phyloP scores from a whole-genome alignment of 139 green algal species.

The Coccomyxa sp. region DNA sequence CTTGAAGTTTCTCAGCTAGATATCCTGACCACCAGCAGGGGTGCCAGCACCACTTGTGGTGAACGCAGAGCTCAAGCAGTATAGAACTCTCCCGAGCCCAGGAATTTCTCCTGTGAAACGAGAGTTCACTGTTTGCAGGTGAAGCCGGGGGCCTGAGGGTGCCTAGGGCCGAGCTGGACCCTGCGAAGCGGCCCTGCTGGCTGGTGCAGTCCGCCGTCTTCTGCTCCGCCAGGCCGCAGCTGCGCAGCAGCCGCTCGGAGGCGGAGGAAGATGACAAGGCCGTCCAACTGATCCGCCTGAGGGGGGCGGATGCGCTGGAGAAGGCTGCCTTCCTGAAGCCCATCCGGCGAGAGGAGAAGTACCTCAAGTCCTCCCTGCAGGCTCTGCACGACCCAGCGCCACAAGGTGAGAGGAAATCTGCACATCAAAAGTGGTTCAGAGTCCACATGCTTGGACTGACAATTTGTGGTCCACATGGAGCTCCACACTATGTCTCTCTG shows the following conservation, averaged over 20 bases:
- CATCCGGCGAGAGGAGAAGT: slow-evolving; percentile 15
- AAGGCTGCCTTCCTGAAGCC: slow-evolving; percentile 8
- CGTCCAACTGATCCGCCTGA: not conserved
- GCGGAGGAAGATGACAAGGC: slow-evolving; percentile 16
- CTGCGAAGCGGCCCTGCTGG: slow-evolving; percentile 26
- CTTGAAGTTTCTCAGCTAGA: too few species aligned
- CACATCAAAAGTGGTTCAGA: too few species aligned
- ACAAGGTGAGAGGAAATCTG: too few species aligned
- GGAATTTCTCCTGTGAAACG: too few species aligned
- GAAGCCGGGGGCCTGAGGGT: slow-evolving; percentile 48
- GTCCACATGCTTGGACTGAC: too few species aligned
- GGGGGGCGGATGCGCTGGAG: slow-evolving; percentile 12
- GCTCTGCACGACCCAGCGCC: slow-evolving; percentile 17
- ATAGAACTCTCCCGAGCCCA: too few species aligned
- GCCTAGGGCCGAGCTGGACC: slow-evolving; percentile 24
- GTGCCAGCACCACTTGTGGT: too few species aligned
- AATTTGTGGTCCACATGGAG: too few species aligned
- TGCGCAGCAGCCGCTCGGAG: slow-evolving; percentile 17
- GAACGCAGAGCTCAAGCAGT: too few species aligned
- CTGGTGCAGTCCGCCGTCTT: slow-evolving; percentile 17
- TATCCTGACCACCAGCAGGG: too few species aligned
- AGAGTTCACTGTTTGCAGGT: too few species aligned
- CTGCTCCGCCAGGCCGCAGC: not conserved
- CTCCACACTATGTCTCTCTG: too few species aligned
- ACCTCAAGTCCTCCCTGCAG: slow-evolving; percentile 18